A percentile compares a stretch with the other conserved stretches of the same genome.
phyloP scores from a whole-genome alignment of 805 yeast genomes.

The Wickerhamiella nectarea region DNA sequence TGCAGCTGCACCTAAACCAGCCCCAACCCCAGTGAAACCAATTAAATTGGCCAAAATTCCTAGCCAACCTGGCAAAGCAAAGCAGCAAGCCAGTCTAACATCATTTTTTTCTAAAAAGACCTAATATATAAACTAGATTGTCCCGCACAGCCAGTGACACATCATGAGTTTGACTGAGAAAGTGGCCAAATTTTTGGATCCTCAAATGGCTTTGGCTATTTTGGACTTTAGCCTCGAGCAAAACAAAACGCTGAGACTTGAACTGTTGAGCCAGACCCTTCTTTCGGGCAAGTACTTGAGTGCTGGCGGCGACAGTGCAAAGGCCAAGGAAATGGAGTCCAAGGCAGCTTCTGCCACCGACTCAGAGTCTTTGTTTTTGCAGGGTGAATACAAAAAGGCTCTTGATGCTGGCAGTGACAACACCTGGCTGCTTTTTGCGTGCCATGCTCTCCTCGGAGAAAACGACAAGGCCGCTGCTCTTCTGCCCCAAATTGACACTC shows the following conservation, averaged over 20 bases:
- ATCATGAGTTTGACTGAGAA: constrained; percentile 31
- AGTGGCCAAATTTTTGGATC: constrained; percentile 45
- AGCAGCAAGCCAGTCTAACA: constrained; percentile 4
- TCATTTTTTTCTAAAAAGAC: constrained; percentile 7
- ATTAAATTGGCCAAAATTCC: constrained; percentile 5
- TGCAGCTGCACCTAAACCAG: constrained; percentile 1
- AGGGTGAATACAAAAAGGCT: constrained; percentile 31
- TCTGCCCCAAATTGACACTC: constrained; percentile 33
- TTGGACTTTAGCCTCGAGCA: constrained; percentile 33
- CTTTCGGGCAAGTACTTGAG: constrained; percentile 5
- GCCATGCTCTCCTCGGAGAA: constrained; percentile 40
- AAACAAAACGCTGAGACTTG: constrained; percentile 14
- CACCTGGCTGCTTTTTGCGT: constrained; percentile 51
- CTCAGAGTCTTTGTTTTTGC: constrained; percentile 31
- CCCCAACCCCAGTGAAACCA: not conserved
- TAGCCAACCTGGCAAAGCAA: not conserved
- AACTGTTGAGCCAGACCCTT: constrained; percentile 7
- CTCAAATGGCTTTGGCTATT: constrained; percentile 44
- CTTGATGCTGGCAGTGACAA: constrained; percentile 9
- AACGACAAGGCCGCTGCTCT: constrained; percentile 36
- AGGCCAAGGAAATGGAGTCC: constrained; percentile 24
- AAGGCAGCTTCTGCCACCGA: not conserved
- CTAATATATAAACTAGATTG: not conserved
- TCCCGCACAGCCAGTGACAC: not conserved
- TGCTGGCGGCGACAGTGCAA: constrained; percentile 15